Evolutionary conservation across 306 rosid genomes (phyloP), one percentile per base, ranked within the genome.

Genomic region (Cicer bijugum): DNA sequence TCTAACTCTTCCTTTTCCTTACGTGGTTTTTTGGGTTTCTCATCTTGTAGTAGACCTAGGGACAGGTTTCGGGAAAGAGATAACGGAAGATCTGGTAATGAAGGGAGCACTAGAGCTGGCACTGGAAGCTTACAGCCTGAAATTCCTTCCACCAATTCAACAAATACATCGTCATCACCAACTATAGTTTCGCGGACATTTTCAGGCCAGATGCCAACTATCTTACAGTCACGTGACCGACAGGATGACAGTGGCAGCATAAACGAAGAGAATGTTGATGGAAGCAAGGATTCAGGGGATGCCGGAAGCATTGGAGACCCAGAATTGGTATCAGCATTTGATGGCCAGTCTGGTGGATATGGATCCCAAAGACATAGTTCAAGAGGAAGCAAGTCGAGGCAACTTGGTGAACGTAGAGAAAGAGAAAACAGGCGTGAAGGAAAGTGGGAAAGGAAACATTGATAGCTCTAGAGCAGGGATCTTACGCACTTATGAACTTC

Each of bases 401-500:
- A 87, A 80, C 80, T 82, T 14, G 85, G 88, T 12, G 97, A 93
- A 52, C 87, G 96, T 9, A 89, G 98, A 80, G 97, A 93, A 46
- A 75, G 97, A 50, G 98, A 90, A 14, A 82, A 50, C 65, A 87
- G 98, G 62, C 93, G 96, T 0, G 97, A 92, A 86, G 93, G 97
- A 33, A 93, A 93, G 82, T 93, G 98, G 98, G 98, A 93, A 87
- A 89, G 98, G 73, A 93, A 93, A 77, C 97, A 90, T 81, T 89
- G 38, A 69, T 86, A 82, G 76, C 77, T 20, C 8, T 6, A 42
- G 62, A 17, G 15, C 74, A 5, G 23, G 45, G 9, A 65, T 69
- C 23, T 58, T 62, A 33, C 33, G 57, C 40, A 47, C 47, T 58
- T 62, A 33, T 40, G 57, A 28, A 47, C 47, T 50, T 57, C 39